Evolutionary conservation across 352 stramenopile species (phyloP).

Genomic region (Pythium vanterpoolii): DNA sequence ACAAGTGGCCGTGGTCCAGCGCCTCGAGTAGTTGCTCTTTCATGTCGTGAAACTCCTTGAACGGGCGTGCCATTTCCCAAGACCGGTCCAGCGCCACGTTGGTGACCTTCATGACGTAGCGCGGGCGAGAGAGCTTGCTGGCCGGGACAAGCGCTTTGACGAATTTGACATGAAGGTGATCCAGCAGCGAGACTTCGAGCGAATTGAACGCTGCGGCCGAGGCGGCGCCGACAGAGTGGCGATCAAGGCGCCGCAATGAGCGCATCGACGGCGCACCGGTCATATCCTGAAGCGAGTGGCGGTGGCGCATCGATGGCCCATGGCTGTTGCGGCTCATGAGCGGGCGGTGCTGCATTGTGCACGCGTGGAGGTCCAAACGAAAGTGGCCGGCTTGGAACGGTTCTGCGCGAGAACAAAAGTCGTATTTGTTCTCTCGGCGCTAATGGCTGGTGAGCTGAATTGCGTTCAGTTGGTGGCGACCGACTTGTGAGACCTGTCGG

Average conservation of each 20-base stretch:
- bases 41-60: conserved; percentile 77
- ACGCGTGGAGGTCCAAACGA: not conserved
- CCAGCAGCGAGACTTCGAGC: conserved; percentile 68
- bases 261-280: conserved; percentile 1
- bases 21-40: conserved; percentile 56
- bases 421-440: not conserved
- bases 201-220: conserved; percentile 24
- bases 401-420: not conserved
- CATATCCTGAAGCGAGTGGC: conserved; percentile 19
- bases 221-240: conserved; percentile 33
- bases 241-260: conserved; percentile 37
- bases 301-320: conserved; percentile 5
- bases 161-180: conserved; percentile 78
- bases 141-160: conserved; percentile 71
- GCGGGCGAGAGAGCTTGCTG: conserved; percentile 63
- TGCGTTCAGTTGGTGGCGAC: not conserved
- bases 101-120: conserved; percentile 77
- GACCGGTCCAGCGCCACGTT: conserved; percentile 63
- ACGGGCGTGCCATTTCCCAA: conserved; percentile 80
- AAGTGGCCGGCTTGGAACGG: not conserved
- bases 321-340: conserved; percentile 1
- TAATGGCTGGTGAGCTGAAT: not conserved
- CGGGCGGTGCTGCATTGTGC: conserved; percentile 5
- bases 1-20: conserved; percentile 79
- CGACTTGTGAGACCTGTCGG: not conserved